These are phyloP conservation scores for Sisymbrium altissimum DNA, from an alignment of 345 rosid genomes.

Conservation along the genomic window DNA sequence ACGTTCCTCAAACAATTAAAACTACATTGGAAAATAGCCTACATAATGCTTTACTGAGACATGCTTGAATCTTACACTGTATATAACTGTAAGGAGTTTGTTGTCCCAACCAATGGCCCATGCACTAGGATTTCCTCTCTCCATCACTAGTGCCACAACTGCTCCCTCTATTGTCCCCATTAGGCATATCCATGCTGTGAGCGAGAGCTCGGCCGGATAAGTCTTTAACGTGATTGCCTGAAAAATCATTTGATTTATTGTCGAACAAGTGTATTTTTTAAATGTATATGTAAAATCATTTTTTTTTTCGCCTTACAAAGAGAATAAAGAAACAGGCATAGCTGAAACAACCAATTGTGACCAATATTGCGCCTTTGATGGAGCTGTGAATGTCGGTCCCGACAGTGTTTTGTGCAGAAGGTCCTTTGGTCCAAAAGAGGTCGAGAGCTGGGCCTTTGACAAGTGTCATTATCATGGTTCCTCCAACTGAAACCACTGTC, in stretches of 20 bases:
- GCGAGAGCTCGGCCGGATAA: conserved; percentile 82
- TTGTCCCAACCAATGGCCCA: conserved; percentile 80
- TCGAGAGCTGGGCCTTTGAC: conserved; percentile 61
- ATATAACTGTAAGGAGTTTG: conserved; percentile 60
- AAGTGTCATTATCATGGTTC: conserved; percentile 88
- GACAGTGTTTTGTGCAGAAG: conserved; percentile 31
- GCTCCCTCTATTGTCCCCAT: conserved; percentile 68
- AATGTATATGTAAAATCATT: background rate
- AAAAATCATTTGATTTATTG: background rate
- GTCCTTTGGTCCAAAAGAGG: conserved; percentile 52
- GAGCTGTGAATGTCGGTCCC: conserved; percentile 45
- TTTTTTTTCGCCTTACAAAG: conserved; percentile 35
- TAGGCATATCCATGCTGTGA: conserved; percentile 73
- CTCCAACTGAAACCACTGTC: conserved; percentile 69
- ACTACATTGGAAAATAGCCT: background rate
- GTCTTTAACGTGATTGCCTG: conserved; percentile 62
- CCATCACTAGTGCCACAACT: conserved; percentile 58
- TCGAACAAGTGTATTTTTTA: background rate
- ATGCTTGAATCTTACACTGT: conserved; percentile 50
- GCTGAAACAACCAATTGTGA: conserved; percentile 64
- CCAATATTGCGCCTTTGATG: conserved; percentile 62
- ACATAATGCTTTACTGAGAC: background rate
- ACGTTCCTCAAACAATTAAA: background rate
- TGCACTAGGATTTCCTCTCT: conserved; percentile 46
- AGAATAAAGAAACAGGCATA: conserved; percentile 74